Evolutionary conservation across 352 stramenopile genomes (phyloP).

Genomic region (Pythium brachiatum): DNA sequence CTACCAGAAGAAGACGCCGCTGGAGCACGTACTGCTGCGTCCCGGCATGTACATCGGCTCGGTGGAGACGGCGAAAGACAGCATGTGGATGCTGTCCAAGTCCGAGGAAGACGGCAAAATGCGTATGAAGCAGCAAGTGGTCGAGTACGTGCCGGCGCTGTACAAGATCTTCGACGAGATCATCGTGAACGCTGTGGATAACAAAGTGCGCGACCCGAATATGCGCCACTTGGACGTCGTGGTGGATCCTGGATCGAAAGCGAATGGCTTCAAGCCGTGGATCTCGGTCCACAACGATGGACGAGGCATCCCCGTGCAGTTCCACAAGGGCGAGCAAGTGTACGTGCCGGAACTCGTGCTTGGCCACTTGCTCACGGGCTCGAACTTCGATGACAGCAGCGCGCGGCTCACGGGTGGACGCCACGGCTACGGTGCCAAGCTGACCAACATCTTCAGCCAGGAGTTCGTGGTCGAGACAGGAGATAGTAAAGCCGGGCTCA

Average conservation of each 20-base stretch:
- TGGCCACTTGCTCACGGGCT: slow-evolving; percentile 97
- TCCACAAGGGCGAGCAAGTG: slow-evolving; percentile 96
- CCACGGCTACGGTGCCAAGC: slow-evolving; percentile 95
- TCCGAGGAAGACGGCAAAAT: slow-evolving; percentile 30
- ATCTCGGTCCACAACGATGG: slow-evolving; percentile 99
- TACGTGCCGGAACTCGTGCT: slow-evolving; percentile 99
- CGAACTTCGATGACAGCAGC: slow-evolving; percentile 98
- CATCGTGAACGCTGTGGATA: slow-evolving; percentile 98
- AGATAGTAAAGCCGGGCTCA: slow-evolving; percentile 82
- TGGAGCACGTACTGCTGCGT: slow-evolving; percentile 89
- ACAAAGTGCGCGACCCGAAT: slow-evolving; percentile 81
- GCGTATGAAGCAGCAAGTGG: slow-evolving; percentile 67
- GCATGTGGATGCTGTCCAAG: slow-evolving; percentile 73
- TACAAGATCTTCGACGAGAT: slow-evolving; percentile 99
- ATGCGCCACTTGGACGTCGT: slow-evolving; percentile 78
- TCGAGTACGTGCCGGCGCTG: slow-evolving; percentile 86
- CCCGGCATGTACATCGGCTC: slow-evolving; percentile 92
- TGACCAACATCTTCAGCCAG: slow-evolving; percentile 99
- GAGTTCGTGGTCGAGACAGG: slow-evolving; percentile 99
- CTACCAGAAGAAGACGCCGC: slow-evolving; percentile 89
- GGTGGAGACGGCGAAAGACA: slow-evolving; percentile 71
- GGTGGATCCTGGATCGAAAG: slow-evolving; percentile 58
- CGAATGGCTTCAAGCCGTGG: slow-evolving; percentile 58
- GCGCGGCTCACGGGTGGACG: slow-evolving; percentile 96
- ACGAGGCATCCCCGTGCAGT: slow-evolving; percentile 95